Percentiles rank a stretch among this genome's conserved stretches.
Conservation (phyloP, 768 basidiomycete species). For the Macrolepiota fuliginosa region DNA sequence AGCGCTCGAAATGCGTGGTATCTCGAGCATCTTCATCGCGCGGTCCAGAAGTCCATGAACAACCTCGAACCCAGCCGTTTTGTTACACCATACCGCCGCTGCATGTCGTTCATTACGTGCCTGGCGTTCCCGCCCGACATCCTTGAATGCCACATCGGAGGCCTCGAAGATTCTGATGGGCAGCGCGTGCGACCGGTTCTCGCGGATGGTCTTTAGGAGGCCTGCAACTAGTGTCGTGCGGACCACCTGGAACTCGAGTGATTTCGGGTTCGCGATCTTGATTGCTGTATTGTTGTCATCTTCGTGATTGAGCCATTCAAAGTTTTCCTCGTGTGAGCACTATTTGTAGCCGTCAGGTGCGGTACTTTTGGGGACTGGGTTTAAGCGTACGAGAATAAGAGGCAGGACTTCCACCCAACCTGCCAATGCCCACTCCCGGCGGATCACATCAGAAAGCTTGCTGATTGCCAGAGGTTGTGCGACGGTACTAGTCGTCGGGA, state of each 20-base stretch:
- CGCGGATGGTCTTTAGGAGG: constrained; percentile 93
- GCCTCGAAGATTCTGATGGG: constrained; percentile 94
- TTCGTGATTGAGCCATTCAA: constrained; percentile 83
- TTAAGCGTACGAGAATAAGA: constrained; percentile 72
- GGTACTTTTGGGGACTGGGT: neutral
- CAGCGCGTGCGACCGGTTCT: constrained; percentile 91
- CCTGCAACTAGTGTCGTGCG: constrained; percentile 95
- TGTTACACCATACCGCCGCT: constrained; percentile 94
- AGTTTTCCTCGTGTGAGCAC: constrained; percentile 99
- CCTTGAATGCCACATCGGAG: constrained; percentile 92
- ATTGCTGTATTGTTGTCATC: constrained; percentile 84
- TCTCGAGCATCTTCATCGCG: constrained; percentile 93
- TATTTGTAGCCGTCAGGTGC: constrained; percentile 28
- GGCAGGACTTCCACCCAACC: constrained; percentile 97
- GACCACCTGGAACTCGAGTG: constrained; percentile 96
- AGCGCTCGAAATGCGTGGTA: constrained; percentile 67
- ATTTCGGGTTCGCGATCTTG: constrained; percentile 95
- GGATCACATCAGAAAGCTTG: constrained; percentile 84
- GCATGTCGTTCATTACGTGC: constrained; percentile 87
- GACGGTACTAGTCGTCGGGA: constrained; percentile 93
- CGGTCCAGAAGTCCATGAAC: constrained; percentile 94
- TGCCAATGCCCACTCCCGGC: constrained; percentile 88
- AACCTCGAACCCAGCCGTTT: constrained; percentile 95
- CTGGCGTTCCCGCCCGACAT: constrained; percentile 71
- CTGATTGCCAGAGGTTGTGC: constrained; percentile 90